Evolutionary conservation across 108 stramenopile genomes (phyloP).

Genomic region (Cyclostephanos invisitatus): DNA sequence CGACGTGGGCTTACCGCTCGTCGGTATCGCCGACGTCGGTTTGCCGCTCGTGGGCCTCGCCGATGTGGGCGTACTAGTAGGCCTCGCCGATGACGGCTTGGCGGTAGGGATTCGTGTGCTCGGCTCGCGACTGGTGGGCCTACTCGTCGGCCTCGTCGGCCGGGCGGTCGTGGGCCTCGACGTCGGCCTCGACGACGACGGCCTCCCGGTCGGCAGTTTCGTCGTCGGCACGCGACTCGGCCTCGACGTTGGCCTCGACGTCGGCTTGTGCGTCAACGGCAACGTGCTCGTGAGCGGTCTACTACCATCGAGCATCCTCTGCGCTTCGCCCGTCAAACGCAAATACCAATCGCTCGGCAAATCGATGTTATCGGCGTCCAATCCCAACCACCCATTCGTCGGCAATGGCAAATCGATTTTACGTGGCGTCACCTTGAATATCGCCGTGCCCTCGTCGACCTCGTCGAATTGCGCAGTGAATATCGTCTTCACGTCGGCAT

Average conservation of each 20-base stretch:
- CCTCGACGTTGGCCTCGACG: no score
- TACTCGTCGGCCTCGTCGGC: no score
- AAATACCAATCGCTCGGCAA: constrained; percentile 54
- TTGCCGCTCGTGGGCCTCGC: not conserved
- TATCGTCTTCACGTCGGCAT: constrained; percentile 23
- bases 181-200: no score
- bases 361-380: constrained; percentile 38
- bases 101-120: no score
- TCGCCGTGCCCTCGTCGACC: constrained; percentile 54
- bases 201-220: no score
- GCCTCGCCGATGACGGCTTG: not conserved
- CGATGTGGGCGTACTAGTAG: not conserved
- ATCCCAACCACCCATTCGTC: constrained; percentile 21
- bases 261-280: no score
- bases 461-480: constrained; percentile 56
- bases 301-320: constrained; percentile 25
- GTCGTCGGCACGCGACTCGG: no score
- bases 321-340: constrained; percentile 40
- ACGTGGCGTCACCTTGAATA: constrained; percentile 40
- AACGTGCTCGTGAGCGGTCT: constrained; percentile 9
- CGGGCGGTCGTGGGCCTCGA: no score
- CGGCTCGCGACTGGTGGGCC: no score
- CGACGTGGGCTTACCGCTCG: not conserved
- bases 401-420: constrained; percentile 18
- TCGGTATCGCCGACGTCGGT: not conserved